Percentiles rank a stretch among this genome's conserved stretches.
Evolutionary conservation across 805 yeast species (phyloP).

Genomic region (Candida maris): DNA sequence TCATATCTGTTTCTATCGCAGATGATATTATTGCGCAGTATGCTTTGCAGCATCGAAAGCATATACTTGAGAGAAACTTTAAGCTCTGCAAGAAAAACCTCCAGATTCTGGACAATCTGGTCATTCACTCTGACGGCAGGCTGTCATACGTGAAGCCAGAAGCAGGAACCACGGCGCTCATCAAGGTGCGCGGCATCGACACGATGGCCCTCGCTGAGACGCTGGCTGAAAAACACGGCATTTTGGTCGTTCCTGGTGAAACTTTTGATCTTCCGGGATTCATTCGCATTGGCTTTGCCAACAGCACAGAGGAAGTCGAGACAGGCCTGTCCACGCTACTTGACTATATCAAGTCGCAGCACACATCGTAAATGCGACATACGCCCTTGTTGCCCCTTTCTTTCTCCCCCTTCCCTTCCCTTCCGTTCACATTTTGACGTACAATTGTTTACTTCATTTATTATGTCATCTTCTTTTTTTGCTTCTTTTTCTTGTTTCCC

Average conservation of each 20-base stretch:
- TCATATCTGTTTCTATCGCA: conserved; percentile 44
- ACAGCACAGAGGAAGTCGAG: conserved; percentile 32
- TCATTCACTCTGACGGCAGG: not conserved
- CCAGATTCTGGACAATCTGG: conserved; percentile 26
- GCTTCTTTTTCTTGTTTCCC: too few relatives aligned
- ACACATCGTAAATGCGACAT: too few relatives aligned
- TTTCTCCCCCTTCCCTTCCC: too few relatives aligned
- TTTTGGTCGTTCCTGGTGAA: conserved; percentile 48
- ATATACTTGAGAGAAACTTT: conserved; percentile 38
- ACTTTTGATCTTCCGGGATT: conserved; percentile 39
- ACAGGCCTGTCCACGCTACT: conserved; percentile 29
- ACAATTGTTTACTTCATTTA: too few relatives aligned
- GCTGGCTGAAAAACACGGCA: conserved; percentile 33
- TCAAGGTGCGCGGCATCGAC: conserved; percentile 31
- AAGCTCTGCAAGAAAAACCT: conserved; percentile 39
- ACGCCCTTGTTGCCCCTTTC: too few relatives aligned
- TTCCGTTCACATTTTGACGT: too few relatives aligned
- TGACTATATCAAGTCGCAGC: too few relatives aligned
- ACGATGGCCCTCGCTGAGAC: conserved; percentile 34
- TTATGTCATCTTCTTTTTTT: too few relatives aligned
- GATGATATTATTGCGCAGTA: conserved; percentile 46
- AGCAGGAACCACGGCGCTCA: conserved; percentile 47
- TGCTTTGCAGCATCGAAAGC: conserved; percentile 35
- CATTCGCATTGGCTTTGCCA: conserved; percentile 48
- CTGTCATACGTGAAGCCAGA: conserved; percentile 38